Conservation (phyloP, 2,329 filamentous ascomycete genomes). For the Aspergillus fijiensis region DNA sequence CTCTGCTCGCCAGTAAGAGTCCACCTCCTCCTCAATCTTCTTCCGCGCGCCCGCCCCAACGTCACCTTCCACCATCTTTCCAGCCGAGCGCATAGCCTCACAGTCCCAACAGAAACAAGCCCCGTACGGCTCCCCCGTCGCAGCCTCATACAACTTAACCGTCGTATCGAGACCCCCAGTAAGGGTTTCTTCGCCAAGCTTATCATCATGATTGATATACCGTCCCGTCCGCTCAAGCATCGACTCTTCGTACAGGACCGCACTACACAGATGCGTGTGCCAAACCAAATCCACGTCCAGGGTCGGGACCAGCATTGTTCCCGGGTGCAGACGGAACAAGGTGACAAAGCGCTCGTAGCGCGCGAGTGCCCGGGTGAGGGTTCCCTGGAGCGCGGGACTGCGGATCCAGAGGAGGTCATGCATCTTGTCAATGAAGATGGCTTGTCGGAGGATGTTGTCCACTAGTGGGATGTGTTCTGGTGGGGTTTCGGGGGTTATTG, state of each 20-base stretch:
- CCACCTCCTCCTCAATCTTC: neutral
- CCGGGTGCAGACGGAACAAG: constrained; percentile 39
- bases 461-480: constrained; percentile 24
- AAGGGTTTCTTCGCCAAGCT: constrained; percentile 65
- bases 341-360: constrained; percentile 49
- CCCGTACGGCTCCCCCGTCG: neutral
- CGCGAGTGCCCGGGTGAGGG: constrained; percentile 61
- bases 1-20: neutral
- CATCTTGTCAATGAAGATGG: constrained; percentile 60
- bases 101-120: neutral
- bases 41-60: neutral
- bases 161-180: constrained; percentile 56
- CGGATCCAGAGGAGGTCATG: constrained; percentile 75
- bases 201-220: constrained; percentile 77
- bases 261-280: constrained; percentile 35
- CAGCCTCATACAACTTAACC: constrained; percentile 7
- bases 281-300: constrained; percentile 37
- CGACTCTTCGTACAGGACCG: constrained; percentile 36
- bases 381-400: constrained; percentile 62
- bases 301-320: constrained; percentile 32
- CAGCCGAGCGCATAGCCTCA: neutral
- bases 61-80: neutral
- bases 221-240: constrained; percentile 42
- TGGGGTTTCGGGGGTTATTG: neutral
- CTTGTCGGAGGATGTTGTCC: constrained; percentile 44